These are phyloP conservation scores for Ophiorrhiza pumila DNA, from an alignment of 257 asterid genomes.

Conservation along the genomic window DNA sequence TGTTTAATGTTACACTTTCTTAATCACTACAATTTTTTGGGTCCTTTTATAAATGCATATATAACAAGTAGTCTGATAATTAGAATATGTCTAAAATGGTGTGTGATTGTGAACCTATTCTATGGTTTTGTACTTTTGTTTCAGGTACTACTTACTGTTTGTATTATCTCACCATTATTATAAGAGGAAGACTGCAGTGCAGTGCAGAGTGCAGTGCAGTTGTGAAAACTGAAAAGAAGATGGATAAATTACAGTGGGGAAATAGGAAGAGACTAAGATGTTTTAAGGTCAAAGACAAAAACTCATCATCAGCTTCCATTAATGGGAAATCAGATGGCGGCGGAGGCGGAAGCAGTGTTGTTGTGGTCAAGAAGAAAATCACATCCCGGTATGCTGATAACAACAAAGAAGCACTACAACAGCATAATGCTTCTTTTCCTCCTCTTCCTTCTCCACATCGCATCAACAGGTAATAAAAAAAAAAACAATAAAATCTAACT, in stretches of 20 bases:
- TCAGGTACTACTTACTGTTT: not conserved
- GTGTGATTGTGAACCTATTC: not conserved
- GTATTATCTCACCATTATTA: not conserved
- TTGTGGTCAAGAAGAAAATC: conserved; percentile 32
- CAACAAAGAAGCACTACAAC: conserved; percentile 18
- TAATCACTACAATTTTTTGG: not conserved
- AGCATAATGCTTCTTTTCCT: conserved; percentile 28
- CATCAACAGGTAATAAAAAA: conserved; percentile 45
- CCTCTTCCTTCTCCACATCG: conserved; percentile 68
- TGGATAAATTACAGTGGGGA: conserved; percentile 47
- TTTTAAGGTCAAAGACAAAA: conserved; percentile 31
- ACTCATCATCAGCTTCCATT: conserved; percentile 20
- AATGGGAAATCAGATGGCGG: conserved; percentile 30
- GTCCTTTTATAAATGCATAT: not conserved
- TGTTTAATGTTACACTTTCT: no score
- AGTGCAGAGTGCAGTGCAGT: not conserved
- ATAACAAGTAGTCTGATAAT: not conserved
- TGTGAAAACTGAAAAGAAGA: not conserved
- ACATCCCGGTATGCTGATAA: conserved; percentile 67
- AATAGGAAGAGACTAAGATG: conserved; percentile 38
- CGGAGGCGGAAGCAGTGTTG: not conserved
- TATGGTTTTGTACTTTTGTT: not conserved
- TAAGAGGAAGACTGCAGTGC: not conserved
- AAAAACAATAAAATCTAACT: not conserved
- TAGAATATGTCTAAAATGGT: not conserved